phyloP scores from a whole-genome alignment of 2,329 filamentous ascomycete genomes.

The Endothia cerciana region DNA sequence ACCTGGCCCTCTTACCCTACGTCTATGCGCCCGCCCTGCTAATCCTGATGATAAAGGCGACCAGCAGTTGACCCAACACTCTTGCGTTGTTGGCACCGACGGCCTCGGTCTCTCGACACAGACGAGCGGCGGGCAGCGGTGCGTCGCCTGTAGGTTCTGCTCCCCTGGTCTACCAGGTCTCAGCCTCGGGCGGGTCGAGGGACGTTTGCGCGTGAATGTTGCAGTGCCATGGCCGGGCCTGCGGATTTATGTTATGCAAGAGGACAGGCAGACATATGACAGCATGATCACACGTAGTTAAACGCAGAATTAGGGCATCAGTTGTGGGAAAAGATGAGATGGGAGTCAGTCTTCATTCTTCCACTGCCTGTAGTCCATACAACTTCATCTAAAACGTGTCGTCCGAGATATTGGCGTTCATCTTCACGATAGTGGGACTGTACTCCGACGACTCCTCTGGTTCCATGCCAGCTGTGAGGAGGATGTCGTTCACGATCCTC shows the following conservation, averaged over 20 bases:
- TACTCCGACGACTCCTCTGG: constrained; percentile 60
- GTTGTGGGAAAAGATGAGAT: background rate
- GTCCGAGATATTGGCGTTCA: constrained; percentile 64
- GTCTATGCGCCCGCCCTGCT: background rate
- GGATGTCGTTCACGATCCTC: constrained; percentile 78
- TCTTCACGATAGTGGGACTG: constrained; percentile 68
- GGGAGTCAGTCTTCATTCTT: background rate
- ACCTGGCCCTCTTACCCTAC: background rate
- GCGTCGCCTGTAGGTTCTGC: background rate
- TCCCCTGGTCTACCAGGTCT: background rate
- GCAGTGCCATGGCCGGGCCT: too few relatives aligned
- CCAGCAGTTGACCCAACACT: background rate
- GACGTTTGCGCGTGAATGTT: background rate
- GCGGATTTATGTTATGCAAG: background rate
- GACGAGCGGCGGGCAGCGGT: background rate
- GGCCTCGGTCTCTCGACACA: background rate
- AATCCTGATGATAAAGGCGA: background rate
- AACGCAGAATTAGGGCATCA: background rate
- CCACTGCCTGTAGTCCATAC: background rate
- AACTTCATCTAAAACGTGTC: constrained; percentile 57
- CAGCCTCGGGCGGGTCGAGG: too few relatives aligned
- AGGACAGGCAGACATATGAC: background rate
- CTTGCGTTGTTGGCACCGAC: background rate
- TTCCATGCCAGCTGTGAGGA: constrained; percentile 73
- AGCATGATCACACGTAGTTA: too few relatives aligned